Base-by-base conservation (phyloP, 805 yeast species). In the Sugiyamaella smithiae region DNA sequence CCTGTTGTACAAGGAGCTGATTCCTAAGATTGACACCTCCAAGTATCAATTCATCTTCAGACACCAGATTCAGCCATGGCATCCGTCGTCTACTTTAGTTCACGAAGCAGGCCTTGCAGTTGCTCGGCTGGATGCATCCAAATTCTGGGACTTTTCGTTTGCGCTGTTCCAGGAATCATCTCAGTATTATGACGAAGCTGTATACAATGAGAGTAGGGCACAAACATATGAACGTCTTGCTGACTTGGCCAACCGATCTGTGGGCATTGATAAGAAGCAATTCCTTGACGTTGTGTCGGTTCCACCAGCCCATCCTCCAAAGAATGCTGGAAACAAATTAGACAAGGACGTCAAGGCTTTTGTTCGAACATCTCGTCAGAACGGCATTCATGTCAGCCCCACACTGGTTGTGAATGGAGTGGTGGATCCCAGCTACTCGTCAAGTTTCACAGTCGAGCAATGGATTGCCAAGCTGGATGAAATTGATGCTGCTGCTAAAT, bases 41-140 rank as follows among this genome's bases (percentile, higher is more conserved):
- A 64, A 75, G 51, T 77, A 83, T 57, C 78, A 79, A 55, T 74
- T 86, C 52, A 77, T 81, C 8, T 79, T 84, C 64, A 75, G 81
- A 53, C 84, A 86, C 60, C 88, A 83, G 35, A 73, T 85, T n/a
- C 96, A 88, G 69, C 93, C 95, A 56, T 88, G 96, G 96, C 96
- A 88, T 64, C 83, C 90, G 38, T 78, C 81, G 48, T 82, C 91
- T 1, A 75, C 78, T 4, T 66, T 79, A 31, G 70, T 81, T 33
- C 84, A 84, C 62, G 96, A 88, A 61, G 84, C 85, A 36, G 74
- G 85, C 0, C 64, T 88, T 22, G 89, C 83, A 0, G 81, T 83
- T 25, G 85, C 85, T n/a, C 57, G 53, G 41, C 53, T 69, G n/a
- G 71, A 68, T 12, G 84, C 86, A 0, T 65, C 61, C 1, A 65